Evolutionary conservation across 306 rosid species (phyloP), one percentile per base, ranked within the genome.

Genomic region (Carpinus fangiana): DNA sequence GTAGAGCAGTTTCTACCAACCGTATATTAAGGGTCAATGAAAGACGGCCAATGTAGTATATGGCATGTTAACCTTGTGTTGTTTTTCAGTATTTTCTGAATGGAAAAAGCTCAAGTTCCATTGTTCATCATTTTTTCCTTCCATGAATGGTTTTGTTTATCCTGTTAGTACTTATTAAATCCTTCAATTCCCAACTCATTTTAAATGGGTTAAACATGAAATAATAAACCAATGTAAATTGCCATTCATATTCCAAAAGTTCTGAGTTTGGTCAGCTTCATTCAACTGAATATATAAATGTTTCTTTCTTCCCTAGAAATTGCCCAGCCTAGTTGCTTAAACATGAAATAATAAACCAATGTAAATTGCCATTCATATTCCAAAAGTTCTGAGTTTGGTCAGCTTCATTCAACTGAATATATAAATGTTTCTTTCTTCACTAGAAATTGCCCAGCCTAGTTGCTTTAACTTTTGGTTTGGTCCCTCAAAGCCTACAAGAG

Each of bases 351-450:
- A 13, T 7, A 54, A 54, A 54, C 23, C 8, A 43, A 14, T 57
- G 12, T 2, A 2, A 75, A 34, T 55, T 48, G 43, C 7, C 72
- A 79, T 53, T 75, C 45, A 72, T 75, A 65, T 57, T 47, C 70
- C 46, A 18, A 65, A 65, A 71, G 79, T 50, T 83, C 9, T 48
- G 46, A 45, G 55, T 21, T 48, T 57, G 73, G 7, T 38, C 76
- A 46, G 60, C 62, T 60, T 36, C 80, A 21, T 51, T 53, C 62
- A 79, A 76, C 75, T 57, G 50, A 60, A 51, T 69, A 56, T 45
- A 52, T 79, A 79, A 73, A n/a, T 69, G 53, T 74, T 77, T 55
- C 89, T 80, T 77, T 62, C 1, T 77, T 62, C 1, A 8, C 45
- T 41, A 66, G 55, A 41, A 64, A 11, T 59, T 7, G 36, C 14